phyloP scores from a whole-genome alignment of 1,284 basidiomycete species.

The Cutaneotrichosporon sp. region DNA sequence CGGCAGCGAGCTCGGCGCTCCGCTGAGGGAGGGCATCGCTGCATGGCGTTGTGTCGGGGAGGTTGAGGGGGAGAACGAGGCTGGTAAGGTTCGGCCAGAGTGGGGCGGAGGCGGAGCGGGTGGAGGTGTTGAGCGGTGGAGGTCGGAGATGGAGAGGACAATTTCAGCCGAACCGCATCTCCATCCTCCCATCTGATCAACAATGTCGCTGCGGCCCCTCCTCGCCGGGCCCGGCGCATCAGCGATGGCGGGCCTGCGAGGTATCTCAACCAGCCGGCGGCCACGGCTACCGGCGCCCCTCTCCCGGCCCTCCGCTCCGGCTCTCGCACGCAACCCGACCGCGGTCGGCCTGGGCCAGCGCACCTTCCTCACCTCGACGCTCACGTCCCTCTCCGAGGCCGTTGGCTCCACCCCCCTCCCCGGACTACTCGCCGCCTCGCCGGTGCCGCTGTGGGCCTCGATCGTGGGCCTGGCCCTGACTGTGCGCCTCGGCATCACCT shows the following conservation, averaged over 20 bases:
- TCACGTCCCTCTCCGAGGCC: neutral
- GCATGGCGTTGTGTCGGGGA: no score
- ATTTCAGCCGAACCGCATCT: neutral
- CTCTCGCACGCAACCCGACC: no score
- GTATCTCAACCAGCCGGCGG: neutral
- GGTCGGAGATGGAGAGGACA: neutral
- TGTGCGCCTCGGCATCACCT: constrained; percentile 54
- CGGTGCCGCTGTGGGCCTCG: neutral
- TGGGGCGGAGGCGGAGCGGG: neutral
- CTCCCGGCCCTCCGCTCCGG: no score
- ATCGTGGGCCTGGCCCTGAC: constrained; percentile 46
- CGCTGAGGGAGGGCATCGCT: no score
- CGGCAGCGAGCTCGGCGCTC: constrained; percentile 18
- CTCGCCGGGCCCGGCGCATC: neutral
- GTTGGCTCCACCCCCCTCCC: constrained; percentile 5
- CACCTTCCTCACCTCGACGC: neutral
- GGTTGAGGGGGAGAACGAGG: neutral
- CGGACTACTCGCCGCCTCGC: neutral
- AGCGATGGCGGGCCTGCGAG: neutral
- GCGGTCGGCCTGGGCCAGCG: neutral
- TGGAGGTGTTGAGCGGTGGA: constrained; percentile 1
- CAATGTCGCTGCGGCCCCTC: constrained; percentile 9
- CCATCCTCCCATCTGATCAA: neutral
- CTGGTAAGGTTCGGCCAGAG: neutral
- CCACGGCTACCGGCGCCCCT: neutral